These are phyloP conservation scores for Pseudozyma sp. DNA, from an alignment of 1,284 basidiomycete genomes.

Conservation along the genomic window DNA sequence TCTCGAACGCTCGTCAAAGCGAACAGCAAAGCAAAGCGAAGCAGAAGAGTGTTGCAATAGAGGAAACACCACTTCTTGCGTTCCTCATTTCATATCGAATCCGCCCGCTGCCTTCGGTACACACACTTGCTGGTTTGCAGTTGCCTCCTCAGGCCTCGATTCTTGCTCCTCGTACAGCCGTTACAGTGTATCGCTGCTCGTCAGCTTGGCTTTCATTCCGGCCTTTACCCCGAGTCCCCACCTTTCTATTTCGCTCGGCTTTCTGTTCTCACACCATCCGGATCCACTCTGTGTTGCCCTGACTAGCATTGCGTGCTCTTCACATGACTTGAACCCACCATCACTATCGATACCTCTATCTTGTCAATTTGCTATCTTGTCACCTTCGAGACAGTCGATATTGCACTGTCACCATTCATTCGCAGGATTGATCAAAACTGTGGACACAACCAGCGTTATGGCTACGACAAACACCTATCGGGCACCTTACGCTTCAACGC, in stretches of 20 bases:
- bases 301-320: not conserved
- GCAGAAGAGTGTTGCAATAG: no score
- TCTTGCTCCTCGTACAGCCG: no score
- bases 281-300: not conserved
- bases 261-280: not conserved
- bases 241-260: not conserved
- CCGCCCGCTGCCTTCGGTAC: no score
- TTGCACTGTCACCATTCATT: no score
- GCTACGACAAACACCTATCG: not conserved
- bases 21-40: no score
- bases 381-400: not conserved
- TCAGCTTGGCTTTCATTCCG: not conserved
- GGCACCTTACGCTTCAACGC: not conserved
- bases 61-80: no score
- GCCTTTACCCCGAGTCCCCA: not conserved
- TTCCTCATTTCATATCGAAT: no score
- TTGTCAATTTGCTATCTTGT: not conserved
- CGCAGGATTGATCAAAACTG: no score
- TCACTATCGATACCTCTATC: not conserved
- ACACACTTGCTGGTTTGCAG: no score
- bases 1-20: no score
- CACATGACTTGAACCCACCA: conserved; percentile 5
- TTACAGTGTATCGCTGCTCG: no score
- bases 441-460: not conserved
- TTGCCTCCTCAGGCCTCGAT: no score